Evolutionary conservation across 345 rosid species (phyloP).

Genomic region (Carallia pectinifolia): DNA sequence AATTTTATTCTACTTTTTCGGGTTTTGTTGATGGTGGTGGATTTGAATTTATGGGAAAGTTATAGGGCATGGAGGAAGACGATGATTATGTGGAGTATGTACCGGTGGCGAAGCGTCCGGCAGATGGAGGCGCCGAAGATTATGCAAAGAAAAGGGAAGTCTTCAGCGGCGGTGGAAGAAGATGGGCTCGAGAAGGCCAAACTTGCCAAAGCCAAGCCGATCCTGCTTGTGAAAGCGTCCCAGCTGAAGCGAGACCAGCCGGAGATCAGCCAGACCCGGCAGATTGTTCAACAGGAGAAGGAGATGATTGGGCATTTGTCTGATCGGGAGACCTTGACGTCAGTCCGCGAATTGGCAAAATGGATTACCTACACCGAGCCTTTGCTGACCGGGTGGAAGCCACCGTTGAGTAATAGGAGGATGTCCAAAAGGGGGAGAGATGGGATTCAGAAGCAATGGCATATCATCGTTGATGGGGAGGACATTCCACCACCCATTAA

Average conservation of each 20-base stretch:
- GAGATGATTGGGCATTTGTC: slow-evolving; percentile 89
- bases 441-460: slow-evolving; percentile 84
- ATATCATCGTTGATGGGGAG: slow-evolving; percentile 84
- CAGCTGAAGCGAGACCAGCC: slow-evolving; percentile 87
- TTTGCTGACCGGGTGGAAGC: slow-evolving; percentile 83
- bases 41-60: no score
- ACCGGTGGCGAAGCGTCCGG: slow-evolving; percentile 78
- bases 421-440: slow-evolving; percentile 61
- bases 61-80: slow-evolving; percentile 57
- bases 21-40: no score
- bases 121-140: slow-evolving; percentile 72
- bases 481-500: slow-evolving; percentile 80
- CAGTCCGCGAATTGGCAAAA: slow-evolving; percentile 86
- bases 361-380: slow-evolving; percentile 85
- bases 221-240: slow-evolving; percentile 81
- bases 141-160: slow-evolving; percentile 72
- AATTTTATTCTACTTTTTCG: no score
- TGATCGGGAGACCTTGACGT: slow-evolving; percentile 79
- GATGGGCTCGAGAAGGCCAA: slow-evolving; percentile 67
- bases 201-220: slow-evolving; percentile 72
- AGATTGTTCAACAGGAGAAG: slow-evolving; percentile 81
- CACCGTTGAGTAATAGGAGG: slow-evolving; percentile 59
- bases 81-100: slow-evolving; percentile 76
- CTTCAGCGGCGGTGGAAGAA: slow-evolving; percentile 53
- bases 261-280: slow-evolving; percentile 70